phyloP scores from a whole-genome alignment of 2,329 filamentous ascomycete genomes.

The Trichoderma brevicompactum region DNA sequence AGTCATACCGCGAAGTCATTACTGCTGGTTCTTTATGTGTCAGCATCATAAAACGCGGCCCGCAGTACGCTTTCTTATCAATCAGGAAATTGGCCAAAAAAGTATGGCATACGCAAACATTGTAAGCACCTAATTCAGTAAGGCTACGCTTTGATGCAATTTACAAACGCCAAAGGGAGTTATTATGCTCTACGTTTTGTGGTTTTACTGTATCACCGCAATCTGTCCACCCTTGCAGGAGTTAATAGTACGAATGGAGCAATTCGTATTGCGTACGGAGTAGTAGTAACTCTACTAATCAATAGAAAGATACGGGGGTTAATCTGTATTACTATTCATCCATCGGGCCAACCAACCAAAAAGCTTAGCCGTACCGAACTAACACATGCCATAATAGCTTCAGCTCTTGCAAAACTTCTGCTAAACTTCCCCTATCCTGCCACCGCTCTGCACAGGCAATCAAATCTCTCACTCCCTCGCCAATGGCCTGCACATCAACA shows the following conservation, averaged over 20 bases:
- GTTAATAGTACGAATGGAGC: neutral
- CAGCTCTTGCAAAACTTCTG: conserved; percentile 28
- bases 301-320: neutral
- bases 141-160: neutral
- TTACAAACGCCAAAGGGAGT: neutral
- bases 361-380: conserved; percentile 25
- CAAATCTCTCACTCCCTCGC: conserved; percentile 8
- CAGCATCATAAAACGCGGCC: neutral
- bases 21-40: neutral
- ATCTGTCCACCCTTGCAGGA: neutral
- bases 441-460: conserved; percentile 12
- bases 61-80: neutral
- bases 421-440: conserved; percentile 19
- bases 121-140: conserved; percentile 2
- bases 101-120: neutral
- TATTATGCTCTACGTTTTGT: no score
- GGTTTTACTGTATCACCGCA: neutral
- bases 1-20: neutral
- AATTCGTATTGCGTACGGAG: neutral
- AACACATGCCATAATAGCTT: conserved; percentile 31
- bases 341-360: neutral
- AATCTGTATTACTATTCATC: neutral
- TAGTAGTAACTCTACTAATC: neutral
- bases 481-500: conserved; percentile 26
- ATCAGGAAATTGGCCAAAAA: neutral